These are phyloP conservation scores for Pisolithus tinctorius DNA, from an alignment of 768 basidiomycete species.

Conservation along the genomic window DNA sequence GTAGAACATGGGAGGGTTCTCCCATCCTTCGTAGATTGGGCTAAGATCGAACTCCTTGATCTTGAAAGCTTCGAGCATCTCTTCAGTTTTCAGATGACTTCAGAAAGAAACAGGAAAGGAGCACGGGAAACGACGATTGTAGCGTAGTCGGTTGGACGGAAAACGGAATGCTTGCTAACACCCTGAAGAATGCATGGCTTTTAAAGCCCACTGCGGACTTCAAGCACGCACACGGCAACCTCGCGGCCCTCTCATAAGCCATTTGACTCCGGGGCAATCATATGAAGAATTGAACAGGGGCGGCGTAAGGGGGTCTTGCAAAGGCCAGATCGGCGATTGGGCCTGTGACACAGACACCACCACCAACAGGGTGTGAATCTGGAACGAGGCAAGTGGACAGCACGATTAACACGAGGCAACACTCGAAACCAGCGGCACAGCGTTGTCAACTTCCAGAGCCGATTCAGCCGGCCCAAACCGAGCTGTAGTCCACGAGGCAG, in stretches of 20 bases:
- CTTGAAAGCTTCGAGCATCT: conserved; percentile 72
- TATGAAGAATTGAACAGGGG: too few species aligned
- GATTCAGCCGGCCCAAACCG: too few species aligned
- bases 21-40: conserved; percentile 61
- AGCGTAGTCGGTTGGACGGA: not conserved
- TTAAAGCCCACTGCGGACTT: not conserved
- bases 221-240: not conserved
- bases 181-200: not conserved
- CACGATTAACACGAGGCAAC: too few species aligned
- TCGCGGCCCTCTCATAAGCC: not conserved
- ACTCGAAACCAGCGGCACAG: too few species aligned
- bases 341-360: too few species aligned
- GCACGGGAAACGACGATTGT: not conserved
- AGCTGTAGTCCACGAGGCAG: too few species aligned
- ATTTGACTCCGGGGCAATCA: too few species aligned
- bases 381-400: too few species aligned
- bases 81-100: not conserved
- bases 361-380: too few species aligned
- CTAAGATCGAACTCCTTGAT: conserved; percentile 72
- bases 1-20: conserved; percentile 55
- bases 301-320: too few species aligned
- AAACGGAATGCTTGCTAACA: not conserved
- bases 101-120: not conserved
- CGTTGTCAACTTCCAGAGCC: too few species aligned
- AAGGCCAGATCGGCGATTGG: too few species aligned